Conservation (phyloP, 805 yeast species). For the Blastobotrys terrestris region DNA sequence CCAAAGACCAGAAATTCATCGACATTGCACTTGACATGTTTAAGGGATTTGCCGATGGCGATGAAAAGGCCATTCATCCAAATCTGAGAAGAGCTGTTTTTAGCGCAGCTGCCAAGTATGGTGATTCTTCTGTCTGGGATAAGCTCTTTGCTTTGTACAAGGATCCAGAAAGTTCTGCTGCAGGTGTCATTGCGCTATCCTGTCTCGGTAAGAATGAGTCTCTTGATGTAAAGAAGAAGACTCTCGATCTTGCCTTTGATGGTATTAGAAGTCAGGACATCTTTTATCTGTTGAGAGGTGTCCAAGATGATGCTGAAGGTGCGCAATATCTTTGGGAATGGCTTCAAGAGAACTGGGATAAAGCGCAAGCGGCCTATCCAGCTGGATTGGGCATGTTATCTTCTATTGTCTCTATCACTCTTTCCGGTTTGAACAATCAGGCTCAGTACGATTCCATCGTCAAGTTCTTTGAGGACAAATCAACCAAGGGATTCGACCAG, state of each 20-base stretch:
- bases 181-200: constrained; percentile 62
- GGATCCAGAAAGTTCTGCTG: constrained; percentile 57
- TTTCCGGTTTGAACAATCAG: constrained; percentile 54
- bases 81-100: constrained; percentile 65
- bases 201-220: constrained; percentile 60
- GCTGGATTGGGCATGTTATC: constrained; percentile 78
- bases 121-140: constrained; percentile 58
- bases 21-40: constrained; percentile 38
- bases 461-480: constrained; percentile 41
- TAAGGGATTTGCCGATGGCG: constrained; percentile 51
- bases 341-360: constrained; percentile 67
- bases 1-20: constrained; percentile 31
- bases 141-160: constrained; percentile 53
- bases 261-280: constrained; percentile 66
- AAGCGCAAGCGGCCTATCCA: constrained; percentile 59
- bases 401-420: constrained; percentile 56
- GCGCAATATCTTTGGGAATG: constrained; percentile 66
- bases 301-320: constrained; percentile 59
- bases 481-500: constrained; percentile 52
- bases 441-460: constrained; percentile 47
- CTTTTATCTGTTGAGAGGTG: constrained; percentile 69
- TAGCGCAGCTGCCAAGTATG: constrained; percentile 56
- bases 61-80: constrained; percentile 64
- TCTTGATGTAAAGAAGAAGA: constrained; percentile 46
- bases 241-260: constrained; percentile 50